Evolutionary conservation across 768 basidiomycete genomes (phyloP).

Genomic region (Suillus placidus): DNA sequence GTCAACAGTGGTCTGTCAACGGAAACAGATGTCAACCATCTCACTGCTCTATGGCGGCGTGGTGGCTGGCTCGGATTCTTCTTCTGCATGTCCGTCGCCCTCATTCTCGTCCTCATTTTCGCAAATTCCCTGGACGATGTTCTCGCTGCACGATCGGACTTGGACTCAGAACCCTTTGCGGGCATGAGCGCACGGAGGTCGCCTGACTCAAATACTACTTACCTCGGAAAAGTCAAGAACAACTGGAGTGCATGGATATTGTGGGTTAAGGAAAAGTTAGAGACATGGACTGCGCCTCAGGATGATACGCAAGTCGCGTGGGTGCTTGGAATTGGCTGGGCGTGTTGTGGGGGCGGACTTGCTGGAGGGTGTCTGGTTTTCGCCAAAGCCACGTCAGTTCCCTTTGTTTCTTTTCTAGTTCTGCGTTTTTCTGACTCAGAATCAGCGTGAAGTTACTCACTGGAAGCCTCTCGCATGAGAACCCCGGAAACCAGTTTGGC

Average conservation of each 20-base stretch:
- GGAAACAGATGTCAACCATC: constrained; percentile 72
- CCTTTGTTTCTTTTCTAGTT: neutral
- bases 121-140: constrained; percentile 75
- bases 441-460: constrained; percentile 78
- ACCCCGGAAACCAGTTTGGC: constrained; percentile 85
- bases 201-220: constrained; percentile 23
- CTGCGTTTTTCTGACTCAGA: constrained; percentile 14
- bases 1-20: constrained; percentile 78
- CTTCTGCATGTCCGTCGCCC: constrained; percentile 72
- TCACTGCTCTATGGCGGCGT: constrained; percentile 85
- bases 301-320: constrained; percentile 87
- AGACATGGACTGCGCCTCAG: constrained; percentile 74
- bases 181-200: constrained; percentile 39
- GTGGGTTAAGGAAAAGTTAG: constrained; percentile 63
- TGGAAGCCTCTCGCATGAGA: constrained; percentile 75
- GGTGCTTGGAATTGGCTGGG: constrained; percentile 94
- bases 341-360: constrained; percentile 87
- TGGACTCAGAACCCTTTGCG: constrained; percentile 59
- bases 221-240: constrained; percentile 37
- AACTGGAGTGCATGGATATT: constrained; percentile 51
- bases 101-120: constrained; percentile 66
- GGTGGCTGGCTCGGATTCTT: constrained; percentile 92
- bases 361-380: constrained; percentile 91
- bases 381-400: constrained; percentile 48
- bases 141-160: constrained; percentile 68